Conservation (phyloP, 495 filamentous ascomycete species). For the Tuber magnatum region DNA sequence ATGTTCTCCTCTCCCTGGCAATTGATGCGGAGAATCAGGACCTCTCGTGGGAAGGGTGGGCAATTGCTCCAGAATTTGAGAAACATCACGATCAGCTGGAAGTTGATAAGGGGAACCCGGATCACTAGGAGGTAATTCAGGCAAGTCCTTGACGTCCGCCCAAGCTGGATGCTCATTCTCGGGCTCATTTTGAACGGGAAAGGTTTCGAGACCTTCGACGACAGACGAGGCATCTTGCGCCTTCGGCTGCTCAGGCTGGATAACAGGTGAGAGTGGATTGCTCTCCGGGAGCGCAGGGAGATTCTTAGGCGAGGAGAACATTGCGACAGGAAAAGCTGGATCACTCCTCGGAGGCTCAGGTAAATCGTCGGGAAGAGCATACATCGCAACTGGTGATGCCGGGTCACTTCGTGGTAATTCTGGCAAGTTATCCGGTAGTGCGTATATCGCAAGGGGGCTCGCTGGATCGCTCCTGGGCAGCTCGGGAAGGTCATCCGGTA, state of each 20-base stretch:
- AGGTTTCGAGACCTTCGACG: background rate
- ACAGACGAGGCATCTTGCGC: background rate
- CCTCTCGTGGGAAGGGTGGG: slow-evolving; percentile 22
- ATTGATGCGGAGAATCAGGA: slow-evolving; percentile 23
- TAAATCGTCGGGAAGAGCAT: slow-evolving; percentile 4
- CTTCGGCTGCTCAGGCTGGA: no score
- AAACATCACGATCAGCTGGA: background rate
- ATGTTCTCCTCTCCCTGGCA: background rate
- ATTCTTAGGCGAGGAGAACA: background rate
- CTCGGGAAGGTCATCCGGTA: background rate
- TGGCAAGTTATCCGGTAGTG: background rate
- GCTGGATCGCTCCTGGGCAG: background rate
- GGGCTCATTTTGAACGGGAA: background rate
- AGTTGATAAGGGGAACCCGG: slow-evolving; percentile 24
- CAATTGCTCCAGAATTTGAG: background rate
- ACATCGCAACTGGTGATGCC: slow-evolving; percentile 5
- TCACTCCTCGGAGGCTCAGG: background rate
- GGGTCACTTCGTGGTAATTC: background rate
- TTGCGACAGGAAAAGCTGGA: background rate
- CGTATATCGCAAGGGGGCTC: background rate
- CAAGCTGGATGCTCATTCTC: no score
- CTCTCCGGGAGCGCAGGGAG: slow-evolving; percentile 6
- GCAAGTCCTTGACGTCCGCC: slow-evolving; percentile 5
- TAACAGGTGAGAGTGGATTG: no score
- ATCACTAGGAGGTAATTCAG: slow-evolving; percentile 21